A percentile compares a stretch with the other conserved stretches of the same genome.
These are phyloP conservation scores for Eucalyptus leucophloia DNA, from an alignment of 345 rosid species.

Conservation along the genomic window DNA sequence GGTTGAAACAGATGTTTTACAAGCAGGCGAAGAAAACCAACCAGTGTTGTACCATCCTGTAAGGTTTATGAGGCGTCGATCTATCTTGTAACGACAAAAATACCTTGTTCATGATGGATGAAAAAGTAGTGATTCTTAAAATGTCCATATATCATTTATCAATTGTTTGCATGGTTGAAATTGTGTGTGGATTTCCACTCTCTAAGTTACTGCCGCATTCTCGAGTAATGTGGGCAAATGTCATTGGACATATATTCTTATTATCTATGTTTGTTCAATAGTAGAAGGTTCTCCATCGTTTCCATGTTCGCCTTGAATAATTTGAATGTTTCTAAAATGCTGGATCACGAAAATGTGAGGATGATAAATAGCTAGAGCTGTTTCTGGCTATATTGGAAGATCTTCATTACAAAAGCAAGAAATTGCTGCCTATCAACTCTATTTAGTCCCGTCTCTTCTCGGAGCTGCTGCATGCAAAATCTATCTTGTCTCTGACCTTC, in stretches of 20 bases:
- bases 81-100: background rate
- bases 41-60: constrained; percentile 85
- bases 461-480: background rate
- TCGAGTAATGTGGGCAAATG: background rate
- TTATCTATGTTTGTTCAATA: background rate
- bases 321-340: background rate
- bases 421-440: background rate
- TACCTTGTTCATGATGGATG: background rate
- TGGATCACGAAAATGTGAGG: background rate
- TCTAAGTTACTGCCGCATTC: background rate
- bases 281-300: background rate
- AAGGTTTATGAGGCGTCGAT: constrained; percentile 6
- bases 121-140: background rate
- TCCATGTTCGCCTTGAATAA: background rate
- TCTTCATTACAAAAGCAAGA: background rate
- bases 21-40: constrained; percentile 97
- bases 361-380: background rate
- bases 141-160: background rate
- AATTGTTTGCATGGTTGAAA: background rate
- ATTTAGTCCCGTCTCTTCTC: background rate
- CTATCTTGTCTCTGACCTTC: background rate
- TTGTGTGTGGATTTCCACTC: background rate
- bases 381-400: background rate
- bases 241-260: background rate
- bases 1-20: constrained; percentile 89